Conservation (phyloP, 1,284 basidiomycete species). For the Leccinum cinnamomeum region DNA sequence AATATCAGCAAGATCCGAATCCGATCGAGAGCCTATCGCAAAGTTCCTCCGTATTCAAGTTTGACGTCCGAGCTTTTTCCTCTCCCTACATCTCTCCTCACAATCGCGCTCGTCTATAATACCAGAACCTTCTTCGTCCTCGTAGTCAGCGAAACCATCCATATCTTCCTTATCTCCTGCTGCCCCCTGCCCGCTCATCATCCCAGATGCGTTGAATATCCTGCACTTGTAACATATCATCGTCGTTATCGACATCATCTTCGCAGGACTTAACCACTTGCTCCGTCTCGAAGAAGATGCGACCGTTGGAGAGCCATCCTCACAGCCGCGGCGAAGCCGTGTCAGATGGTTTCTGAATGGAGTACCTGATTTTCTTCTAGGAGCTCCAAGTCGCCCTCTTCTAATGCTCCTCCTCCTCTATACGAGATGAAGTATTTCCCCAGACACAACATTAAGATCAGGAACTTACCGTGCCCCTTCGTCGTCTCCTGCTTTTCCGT, state of each 20-base stretch:
- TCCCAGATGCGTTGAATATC: slow-evolving; percentile 87
- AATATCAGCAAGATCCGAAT: slow-evolving; percentile 72
- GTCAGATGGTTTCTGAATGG: slow-evolving; percentile 67
- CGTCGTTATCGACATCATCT: slow-evolving; percentile 67
- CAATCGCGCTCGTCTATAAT: slow-evolving; percentile 72
- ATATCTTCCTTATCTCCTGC: slow-evolving; percentile 73
- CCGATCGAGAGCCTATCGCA: slow-evolving; percentile 35
- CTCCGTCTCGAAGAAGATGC: slow-evolving; percentile 58
- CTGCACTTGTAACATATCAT: slow-evolving; percentile 52
- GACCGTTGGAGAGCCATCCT: slow-evolving; percentile 64
- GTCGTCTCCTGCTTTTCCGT: slow-evolving; percentile 57
- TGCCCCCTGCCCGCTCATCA: slow-evolving; percentile 63
- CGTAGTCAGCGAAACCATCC: slow-evolving; percentile 92
- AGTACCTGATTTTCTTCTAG: slow-evolving; percentile 91
- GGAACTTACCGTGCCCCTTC: slow-evolving; percentile 60
- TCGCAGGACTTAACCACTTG: slow-evolving; percentile 66
- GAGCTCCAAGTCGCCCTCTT: slow-evolving; percentile 95
- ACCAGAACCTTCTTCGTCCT: slow-evolving; percentile 74
- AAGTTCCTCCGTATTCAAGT: slow-evolving; percentile 41
- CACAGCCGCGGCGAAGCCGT: slow-evolving; percentile 70
- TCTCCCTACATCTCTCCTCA: slow-evolving; percentile 49
- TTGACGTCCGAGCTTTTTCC: no score
- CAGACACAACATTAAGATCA: slow-evolving; percentile 1
- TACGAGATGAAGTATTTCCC: slow-evolving; percentile 15
- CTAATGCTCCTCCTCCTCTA: slow-evolving; percentile 57